Evolutionary conservation across 2,329 filamentous ascomycete species (phyloP), one percentile per base, ranked within the genome.

Genomic region (Pseudohalonectria lignicola): DNA sequence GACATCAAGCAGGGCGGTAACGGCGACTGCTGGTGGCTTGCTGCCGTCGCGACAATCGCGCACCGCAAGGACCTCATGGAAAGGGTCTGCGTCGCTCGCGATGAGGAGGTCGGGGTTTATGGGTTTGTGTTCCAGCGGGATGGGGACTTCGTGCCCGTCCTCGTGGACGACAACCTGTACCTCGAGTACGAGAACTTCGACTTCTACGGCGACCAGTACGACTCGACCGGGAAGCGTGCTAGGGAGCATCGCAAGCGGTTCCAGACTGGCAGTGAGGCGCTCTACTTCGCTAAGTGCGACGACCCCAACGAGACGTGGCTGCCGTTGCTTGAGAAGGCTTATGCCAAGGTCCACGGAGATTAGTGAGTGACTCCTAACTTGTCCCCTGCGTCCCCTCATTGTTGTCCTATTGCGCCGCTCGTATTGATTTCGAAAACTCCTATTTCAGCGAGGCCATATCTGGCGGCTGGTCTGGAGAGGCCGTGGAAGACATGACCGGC

Each of bases 281-380:
- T 86, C 3, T 81, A 79, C 52, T 86, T 85, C 56, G 76, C 79
- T 4, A 74, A 76, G 46, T 85, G 81, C 54, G 68, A 69, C 17
- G 74, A 82, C 41, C 64, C 69, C 1, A 83, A 84, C 49, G 81
- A 85, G 54, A 86, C 79, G 0, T 86, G 81, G 81, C 63, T 86
- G 17, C 81, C 81, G 0, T 57, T 86, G 34, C 66, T 86, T 2
- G 81, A 85, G 48, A 86, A 86, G 52, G 81, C 81, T 5, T 85
- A 80, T 50, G 81, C 82, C n/a, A 86, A 86, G 52, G 74, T 76
- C 1, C 81, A 86, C 43, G 80, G 79, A 2, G 82, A 86, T 48
- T 86, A 81, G 36, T 38, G n/a, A 33, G 36, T 28, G 11, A 29
- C 15, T 19, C 18, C 10, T 16, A 4, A 23, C 20, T 4, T 15